Evolutionary conservation across 163 green algal genomes (phyloP), one percentile per base, ranked within the genome.

Genomic region (Chlorella variabilis): DNA sequence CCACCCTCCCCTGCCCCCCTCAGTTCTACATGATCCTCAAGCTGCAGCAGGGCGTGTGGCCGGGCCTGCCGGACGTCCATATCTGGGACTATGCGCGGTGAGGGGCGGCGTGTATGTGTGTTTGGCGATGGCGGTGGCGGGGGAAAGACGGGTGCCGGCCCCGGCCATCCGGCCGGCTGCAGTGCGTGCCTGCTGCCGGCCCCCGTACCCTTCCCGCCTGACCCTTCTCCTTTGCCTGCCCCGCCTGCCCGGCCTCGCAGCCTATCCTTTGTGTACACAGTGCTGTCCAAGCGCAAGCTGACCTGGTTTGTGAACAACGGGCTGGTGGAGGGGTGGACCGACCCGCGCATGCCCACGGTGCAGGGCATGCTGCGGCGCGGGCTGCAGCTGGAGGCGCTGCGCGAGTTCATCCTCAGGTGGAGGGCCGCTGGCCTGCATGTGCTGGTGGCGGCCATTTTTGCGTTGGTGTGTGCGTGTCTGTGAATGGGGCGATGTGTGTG

Each of bases 231-330:
- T n/a, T n/a, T n/a, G n/a, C n/a, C n/a, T n/a, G n/a, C n/a, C n/a
- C n/a, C n/a, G n/a, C n/a, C n/a, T n/a, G n/a, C n/a, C 27, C 13
- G 21, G 3, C 39, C 33, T 3, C 18, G 41, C 87, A 95, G 92
- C n/a, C 88, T 99, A 29, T 97, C 97, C 89, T 98, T 99, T 75
- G 84, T 98, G 51, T 92, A 98, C 90, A 99, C 97, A 3, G 89
- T 99, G 65, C 87, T 99, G 42, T 96, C 89, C 65, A 99, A 99
- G 91, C 92, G 97, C 78, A 99, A 99, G 92, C 93, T 99, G 54
- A 95, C 93, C 21, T 97, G 92, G 94, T 97, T 98, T 82, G 95
- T 98, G 34, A 88, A 96, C 31, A 91, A 87, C 4, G 84, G 82
- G 18, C 42, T 86, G 2, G 97, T 99, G 54, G 90, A 96, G 0